Base-by-base conservation (phyloP, 2,329 filamentous ascomycete species). In the Trichoderma cornu-damae region DNA sequence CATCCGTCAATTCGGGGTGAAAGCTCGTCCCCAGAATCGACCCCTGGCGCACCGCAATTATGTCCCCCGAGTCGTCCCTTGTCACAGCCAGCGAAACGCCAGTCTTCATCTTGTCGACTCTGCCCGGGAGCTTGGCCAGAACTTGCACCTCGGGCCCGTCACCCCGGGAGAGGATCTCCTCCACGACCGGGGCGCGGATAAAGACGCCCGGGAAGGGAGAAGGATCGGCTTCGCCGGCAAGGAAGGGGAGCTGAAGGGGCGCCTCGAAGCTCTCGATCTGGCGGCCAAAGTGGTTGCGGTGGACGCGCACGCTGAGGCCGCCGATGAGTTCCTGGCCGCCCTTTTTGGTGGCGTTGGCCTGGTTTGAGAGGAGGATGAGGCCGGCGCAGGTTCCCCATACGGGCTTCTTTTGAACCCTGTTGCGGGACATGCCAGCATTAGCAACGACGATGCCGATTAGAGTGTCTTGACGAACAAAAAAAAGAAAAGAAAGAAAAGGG, bases 321-420 rank as follows among this genome's bases (percentile, higher is more conserved):
- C 94, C 94, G 61, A 99, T 90, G 54, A 97, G 80, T 59, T 96
- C 90, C 72, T 97, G 94, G 0, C 93, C 93, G 42, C 90, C 91
- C 66, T 88, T 86, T 70, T 96, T 97, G 35, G 89, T 91, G 61
- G 87, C 83, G 70, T 93, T 96, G 49, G 91, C 93, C 59, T 88
- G 85, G 67, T 96, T 89, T 2, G 91, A 88, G 49, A 99, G 85
- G 48, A 97, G 77, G 64, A 99, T 96, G 58, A 97, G 81, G 8
- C 94, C 94, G 11, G 94, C 94, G 71, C 94, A 99, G 18, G 94
- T 97, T 57, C 94, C 94, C 93, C 93, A 99, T 22, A 88, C 89
- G 9, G 92, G 92, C 65, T 88, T 91, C 63, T 87, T 84, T 52
- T 84, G 76, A 38, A 89, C 77, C 67, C 89, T 93, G n/a, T 28